These are phyloP conservation scores for Coprinellus micaceus DNA, from an alignment of 768 basidiomycete species.

Conservation along the genomic window DNA sequence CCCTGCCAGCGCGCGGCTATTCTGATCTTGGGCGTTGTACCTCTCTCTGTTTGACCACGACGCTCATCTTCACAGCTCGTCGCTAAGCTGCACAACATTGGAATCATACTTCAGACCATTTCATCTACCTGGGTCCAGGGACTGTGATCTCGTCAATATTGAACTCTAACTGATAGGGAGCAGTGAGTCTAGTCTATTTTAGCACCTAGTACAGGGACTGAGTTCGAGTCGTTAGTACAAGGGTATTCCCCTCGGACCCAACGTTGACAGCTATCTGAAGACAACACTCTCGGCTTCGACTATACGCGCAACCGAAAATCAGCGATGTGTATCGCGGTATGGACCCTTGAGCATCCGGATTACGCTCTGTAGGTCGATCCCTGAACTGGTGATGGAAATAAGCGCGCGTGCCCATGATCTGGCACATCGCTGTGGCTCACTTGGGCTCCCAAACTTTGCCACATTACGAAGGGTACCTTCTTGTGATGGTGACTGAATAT, in stretches of 20 bases:
- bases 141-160: not conserved
- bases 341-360: slow-evolving; percentile 70
- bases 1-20: too few relatives aligned
- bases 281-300: not conserved
- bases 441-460: too few relatives aligned
- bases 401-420: not conserved
- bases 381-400: not conserved
- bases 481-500: slow-evolving; percentile 8
- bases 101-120: not conserved
- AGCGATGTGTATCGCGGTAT: slow-evolving; percentile 76
- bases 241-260: not conserved
- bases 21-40: too few relatives aligned
- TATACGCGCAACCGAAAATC: not conserved
- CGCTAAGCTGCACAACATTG: too few relatives aligned
- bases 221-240: not conserved
- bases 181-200: slow-evolving; percentile 1
- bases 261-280: not conserved
- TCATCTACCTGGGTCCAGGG: not conserved
- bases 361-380: slow-evolving; percentile 76
- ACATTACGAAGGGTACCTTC: slow-evolving; percentile 5
- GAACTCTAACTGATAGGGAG: not conserved
- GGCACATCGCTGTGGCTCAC: too few relatives aligned
- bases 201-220: not conserved
- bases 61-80: too few relatives aligned
- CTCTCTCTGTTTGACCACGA: too few relatives aligned